A percentile compares a stretch with the other conserved stretches of the same genome.
These are phyloP conservation scores for Boletus vermiculosoides DNA, from an alignment of 768 basidiomycete genomes.

Conservation along the genomic window DNA sequence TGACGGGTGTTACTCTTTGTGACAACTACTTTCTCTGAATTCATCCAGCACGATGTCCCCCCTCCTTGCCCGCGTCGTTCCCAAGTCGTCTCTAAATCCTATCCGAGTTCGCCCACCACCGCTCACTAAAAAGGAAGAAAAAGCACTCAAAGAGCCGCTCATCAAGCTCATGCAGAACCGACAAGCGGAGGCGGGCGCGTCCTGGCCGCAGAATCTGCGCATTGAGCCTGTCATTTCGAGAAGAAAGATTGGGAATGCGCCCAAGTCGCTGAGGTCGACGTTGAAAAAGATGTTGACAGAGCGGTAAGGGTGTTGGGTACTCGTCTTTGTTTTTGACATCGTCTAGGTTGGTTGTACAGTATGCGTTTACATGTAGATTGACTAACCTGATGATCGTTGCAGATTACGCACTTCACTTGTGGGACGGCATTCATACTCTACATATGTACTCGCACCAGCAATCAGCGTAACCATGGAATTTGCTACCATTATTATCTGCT, in stretches of 20 bases:
- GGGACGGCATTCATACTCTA: no score
- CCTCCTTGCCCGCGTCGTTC: constrained; percentile 38
- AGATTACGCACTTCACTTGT: background rate
- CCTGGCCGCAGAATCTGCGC: constrained; percentile 50
- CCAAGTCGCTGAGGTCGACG: constrained; percentile 36
- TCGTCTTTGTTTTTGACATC: background rate
- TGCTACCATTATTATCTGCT: background rate
- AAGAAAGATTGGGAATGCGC: constrained; percentile 40
- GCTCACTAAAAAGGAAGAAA: constrained; percentile 32
- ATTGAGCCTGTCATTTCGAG: constrained; percentile 46
- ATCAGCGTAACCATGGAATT: no score
- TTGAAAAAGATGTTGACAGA: constrained; percentile 42
- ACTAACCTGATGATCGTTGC: background rate
- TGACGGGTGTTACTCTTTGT: constrained; percentile 2
- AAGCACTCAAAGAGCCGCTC: constrained; percentile 34
- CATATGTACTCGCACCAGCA: background rate
- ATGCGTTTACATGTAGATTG: background rate
- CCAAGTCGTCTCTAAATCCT: constrained; percentile 31
- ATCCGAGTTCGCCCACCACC: constrained; percentile 29
- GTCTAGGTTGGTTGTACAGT: constrained; percentile 2
- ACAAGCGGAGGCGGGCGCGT: constrained; percentile 36
- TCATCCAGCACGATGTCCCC: constrained; percentile 8
- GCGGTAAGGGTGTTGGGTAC: constrained; percentile 14
- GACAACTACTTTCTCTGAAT: background rate
- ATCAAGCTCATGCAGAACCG: constrained; percentile 43